Evolutionary conservation across 345 rosid genomes (phyloP).

Genomic region (Hevea brasiliensis): DNA sequence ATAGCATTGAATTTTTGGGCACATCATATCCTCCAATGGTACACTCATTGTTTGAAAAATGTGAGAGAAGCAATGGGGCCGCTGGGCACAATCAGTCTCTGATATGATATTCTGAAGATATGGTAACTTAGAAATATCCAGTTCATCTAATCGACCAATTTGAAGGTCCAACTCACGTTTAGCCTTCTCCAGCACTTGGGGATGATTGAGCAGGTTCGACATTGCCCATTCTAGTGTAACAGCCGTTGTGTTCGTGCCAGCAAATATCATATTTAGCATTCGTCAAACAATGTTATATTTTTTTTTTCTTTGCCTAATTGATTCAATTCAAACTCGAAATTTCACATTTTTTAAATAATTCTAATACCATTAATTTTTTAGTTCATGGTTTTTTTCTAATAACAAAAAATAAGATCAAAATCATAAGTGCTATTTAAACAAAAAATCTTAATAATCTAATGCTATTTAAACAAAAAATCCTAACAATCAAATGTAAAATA

Average conservation of each 20-base stretch:
- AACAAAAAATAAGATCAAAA: no score
- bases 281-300: no score
- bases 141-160: constrained; percentile 15
- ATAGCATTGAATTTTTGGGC: constrained; percentile 13
- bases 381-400: no score
- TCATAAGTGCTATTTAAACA: no score
- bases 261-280: constrained; percentile 10
- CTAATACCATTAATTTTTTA: no score
- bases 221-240: constrained; percentile 20
- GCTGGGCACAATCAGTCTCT: constrained; percentile 18
- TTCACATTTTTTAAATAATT: no score
- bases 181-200: not conserved
- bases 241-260: constrained; percentile 17
- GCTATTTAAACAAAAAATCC: no score
- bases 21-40: constrained; percentile 5
- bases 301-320: no score
- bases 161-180: constrained; percentile 13
- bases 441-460: no score
- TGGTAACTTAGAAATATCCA: constrained; percentile 8
- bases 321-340: no score
- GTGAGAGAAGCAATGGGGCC: constrained; percentile 17
- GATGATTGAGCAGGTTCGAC: constrained; percentile 18
- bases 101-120: constrained; percentile 21
- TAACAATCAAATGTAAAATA: no score
- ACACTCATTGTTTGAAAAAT: constrained; percentile 14